A percentile compares a stretch with the other conserved stretches of the same genome.
phyloP scores from a whole-genome alignment of 441 rosid species.

The Erysimum cheiri region DNA sequence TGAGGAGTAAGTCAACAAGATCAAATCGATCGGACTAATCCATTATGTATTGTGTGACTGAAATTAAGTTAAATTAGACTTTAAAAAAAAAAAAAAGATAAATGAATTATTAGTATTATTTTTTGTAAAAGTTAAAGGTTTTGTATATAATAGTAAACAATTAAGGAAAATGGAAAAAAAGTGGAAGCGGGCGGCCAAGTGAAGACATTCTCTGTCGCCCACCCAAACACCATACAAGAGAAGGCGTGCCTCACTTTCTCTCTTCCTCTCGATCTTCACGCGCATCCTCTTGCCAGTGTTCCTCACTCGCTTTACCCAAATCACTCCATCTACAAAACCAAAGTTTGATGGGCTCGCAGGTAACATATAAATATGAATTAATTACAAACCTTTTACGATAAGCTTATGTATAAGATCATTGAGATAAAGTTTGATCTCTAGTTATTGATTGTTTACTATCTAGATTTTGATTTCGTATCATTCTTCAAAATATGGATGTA shows the following conservation, averaged over 20 bases:
- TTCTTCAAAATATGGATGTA: not conserved
- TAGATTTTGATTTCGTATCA: not conserved
- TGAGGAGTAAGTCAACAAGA: slow-evolving; percentile 38
- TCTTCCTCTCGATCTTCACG: slow-evolving; percentile 26
- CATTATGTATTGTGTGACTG: slow-evolving; percentile 2
- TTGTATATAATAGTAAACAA: not conserved
- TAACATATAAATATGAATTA: not conserved
- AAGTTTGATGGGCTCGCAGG: not conserved
- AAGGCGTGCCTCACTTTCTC: slow-evolving; percentile 40
- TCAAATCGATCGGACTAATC: slow-evolving; percentile 19
- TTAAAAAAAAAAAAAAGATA: not conserved
- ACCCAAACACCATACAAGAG: slow-evolving; percentile 35
- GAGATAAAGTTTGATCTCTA: slow-evolving; percentile 2
- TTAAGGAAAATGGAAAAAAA: slow-evolving; percentile 16
- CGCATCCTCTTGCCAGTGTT: slow-evolving; percentile 12
- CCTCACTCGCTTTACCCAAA: not conserved
- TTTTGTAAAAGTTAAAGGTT: not conserved
- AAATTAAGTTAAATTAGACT: not conserved
- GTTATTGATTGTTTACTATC: slow-evolving; percentile 1
- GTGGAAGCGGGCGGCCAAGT: slow-evolving; percentile 43
- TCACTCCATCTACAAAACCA: slow-evolving; percentile 4
- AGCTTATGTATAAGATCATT: not conserved
- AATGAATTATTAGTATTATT: not conserved
- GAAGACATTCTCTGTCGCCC: slow-evolving; percentile 44
- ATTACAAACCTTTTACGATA: too few relatives aligned